A percentile compares a stretch with the other conserved stretches of the same genome.
These are phyloP conservation scores for Moesziomyces globuligerus DNA, from an alignment of 1,284 basidiomycete genomes.

Conservation along the genomic window DNA sequence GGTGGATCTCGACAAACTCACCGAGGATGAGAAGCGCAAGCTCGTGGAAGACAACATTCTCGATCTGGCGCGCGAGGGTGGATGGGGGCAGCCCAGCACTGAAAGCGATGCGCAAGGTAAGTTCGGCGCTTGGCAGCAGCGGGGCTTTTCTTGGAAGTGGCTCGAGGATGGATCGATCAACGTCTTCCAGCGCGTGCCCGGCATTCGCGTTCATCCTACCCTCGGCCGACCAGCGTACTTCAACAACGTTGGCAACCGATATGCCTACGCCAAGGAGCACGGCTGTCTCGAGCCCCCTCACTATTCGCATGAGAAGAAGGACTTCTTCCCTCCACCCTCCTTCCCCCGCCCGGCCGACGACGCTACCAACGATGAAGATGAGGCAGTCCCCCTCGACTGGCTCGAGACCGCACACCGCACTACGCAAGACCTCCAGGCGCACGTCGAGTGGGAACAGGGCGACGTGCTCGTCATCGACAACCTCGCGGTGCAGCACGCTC, in stretches of 20 bases:
- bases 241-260: constrained; percentile 49
- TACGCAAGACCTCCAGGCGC: constrained; percentile 35
- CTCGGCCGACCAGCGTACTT: constrained; percentile 43
- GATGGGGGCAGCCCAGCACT: constrained; percentile 13
- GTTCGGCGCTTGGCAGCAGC: constrained; percentile 34
- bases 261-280: constrained; percentile 32
- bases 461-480: constrained; percentile 51
- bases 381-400: constrained; percentile 41
- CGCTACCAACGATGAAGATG: constrained; percentile 7
- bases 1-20: constrained; percentile 13
- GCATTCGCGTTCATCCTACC: constrained; percentile 38
- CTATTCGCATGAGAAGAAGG: constrained; percentile 27
- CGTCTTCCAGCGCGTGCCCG: constrained; percentile 47
- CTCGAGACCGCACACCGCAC: constrained; percentile 24
- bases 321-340: constrained; percentile 36
- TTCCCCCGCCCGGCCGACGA: constrained; percentile 18
- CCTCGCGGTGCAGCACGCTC: constrained; percentile 49
- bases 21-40: constrained; percentile 32
- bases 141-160: constrained; percentile 45
- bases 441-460: constrained; percentile 47
- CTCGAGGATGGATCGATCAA: constrained; percentile 47
- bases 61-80: constrained; percentile 43
- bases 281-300: constrained; percentile 27
- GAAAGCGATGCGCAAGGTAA: constrained; percentile 1
- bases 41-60: constrained; percentile 44